Percentiles rank a stretch among this genome's conserved stretches.
These are phyloP conservation scores for Pezicula neosporulosa DNA, from an alignment of 2,329 filamentous ascomycete genomes.

Conservation along the genomic window DNA sequence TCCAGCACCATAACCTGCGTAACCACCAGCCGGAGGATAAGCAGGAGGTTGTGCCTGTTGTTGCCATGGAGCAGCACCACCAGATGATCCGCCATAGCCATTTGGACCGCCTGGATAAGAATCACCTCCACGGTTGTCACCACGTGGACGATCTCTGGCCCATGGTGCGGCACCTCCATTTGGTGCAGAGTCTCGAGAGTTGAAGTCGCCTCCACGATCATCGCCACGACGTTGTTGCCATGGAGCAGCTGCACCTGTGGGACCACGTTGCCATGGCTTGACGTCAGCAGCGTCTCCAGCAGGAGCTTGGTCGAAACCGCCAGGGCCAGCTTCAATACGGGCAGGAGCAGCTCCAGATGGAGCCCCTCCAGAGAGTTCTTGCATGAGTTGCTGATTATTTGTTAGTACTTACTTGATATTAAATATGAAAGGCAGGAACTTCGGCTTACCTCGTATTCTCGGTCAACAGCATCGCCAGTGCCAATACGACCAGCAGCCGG, in stretches of 20 bases:
- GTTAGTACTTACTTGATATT: conserved; percentile 15
- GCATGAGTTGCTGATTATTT: conserved; percentile 81
- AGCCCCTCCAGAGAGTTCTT: conserved; percentile 81
- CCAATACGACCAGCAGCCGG: conserved; percentile 63
- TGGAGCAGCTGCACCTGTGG: conserved; percentile 78
- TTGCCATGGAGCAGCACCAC: background rate
- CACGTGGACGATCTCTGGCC: conserved; percentile 52
- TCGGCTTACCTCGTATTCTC: conserved; percentile 83
- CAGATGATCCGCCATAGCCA: background rate
- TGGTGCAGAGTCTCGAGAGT: conserved; percentile 26
- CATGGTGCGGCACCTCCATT: conserved; percentile 53
- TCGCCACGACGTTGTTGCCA: conserved; percentile 54
- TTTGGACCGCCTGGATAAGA: conserved; percentile 44
- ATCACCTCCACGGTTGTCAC: conserved; percentile 41
- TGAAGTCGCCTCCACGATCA: conserved; percentile 36
- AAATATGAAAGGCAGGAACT: background rate
- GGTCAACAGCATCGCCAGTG: conserved; percentile 79
- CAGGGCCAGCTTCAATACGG: conserved; percentile 83
- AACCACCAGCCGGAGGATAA: conserved; percentile 22
- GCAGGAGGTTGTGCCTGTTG: conserved; percentile 13
- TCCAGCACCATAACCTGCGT: conserved; percentile 29
- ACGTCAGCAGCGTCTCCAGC: conserved; percentile 48
- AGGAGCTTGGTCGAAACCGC: conserved; percentile 50
- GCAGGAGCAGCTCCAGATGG: conserved; percentile 60
- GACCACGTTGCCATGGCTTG: conserved; percentile 87